phyloP scores from a whole-genome alignment of 2,329 filamentous ascomycete genomes.

The Trichoderma endophyticum region DNA sequence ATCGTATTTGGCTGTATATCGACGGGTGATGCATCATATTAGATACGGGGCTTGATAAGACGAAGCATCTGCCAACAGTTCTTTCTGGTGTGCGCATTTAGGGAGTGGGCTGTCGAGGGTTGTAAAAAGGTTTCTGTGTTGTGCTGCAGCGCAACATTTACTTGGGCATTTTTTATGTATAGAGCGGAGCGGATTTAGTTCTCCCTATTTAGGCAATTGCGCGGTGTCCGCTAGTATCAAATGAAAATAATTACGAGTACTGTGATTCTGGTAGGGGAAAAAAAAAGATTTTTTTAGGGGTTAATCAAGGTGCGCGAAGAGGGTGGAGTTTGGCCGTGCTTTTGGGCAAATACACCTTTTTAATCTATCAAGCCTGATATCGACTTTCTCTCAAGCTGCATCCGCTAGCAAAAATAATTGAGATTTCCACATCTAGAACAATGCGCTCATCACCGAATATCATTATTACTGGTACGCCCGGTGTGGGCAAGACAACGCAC shows the following conservation, averaged over 20 bases:
- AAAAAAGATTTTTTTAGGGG: neutral
- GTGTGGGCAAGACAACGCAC: slow-evolving; percentile 93
- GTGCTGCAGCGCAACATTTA: slow-evolving; percentile 10
- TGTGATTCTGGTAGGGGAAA: neutral
- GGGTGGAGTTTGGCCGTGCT: slow-evolving; percentile 11
- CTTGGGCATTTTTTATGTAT: slow-evolving; percentile 17
- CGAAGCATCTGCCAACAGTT: neutral
- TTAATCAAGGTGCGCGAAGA: neutral
- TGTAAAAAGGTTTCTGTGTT: slow-evolving; percentile 6
- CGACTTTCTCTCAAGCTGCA: neutral
- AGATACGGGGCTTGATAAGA: neutral
- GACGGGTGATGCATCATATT: slow-evolving; percentile 20
- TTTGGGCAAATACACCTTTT: neutral
- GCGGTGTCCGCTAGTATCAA: slow-evolving; percentile 16
- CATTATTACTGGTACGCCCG: slow-evolving; percentile 91
- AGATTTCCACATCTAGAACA: slow-evolving; percentile 19
- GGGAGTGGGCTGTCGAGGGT: slow-evolving; percentile 7
- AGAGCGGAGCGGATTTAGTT: slow-evolving; percentile 21
- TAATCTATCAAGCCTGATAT: neutral
- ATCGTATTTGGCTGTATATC: neutral
- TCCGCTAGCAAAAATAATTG: neutral
- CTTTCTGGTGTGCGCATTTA: slow-evolving; percentile 5
- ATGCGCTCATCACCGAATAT: slow-evolving; percentile 72
- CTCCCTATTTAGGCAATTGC: slow-evolving; percentile 22
- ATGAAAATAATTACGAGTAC: slow-evolving; percentile 10